These are phyloP conservation scores for Takashimella tepidaria DNA, from an alignment of 1,284 basidiomycete genomes.

Conservation along the genomic window DNA sequence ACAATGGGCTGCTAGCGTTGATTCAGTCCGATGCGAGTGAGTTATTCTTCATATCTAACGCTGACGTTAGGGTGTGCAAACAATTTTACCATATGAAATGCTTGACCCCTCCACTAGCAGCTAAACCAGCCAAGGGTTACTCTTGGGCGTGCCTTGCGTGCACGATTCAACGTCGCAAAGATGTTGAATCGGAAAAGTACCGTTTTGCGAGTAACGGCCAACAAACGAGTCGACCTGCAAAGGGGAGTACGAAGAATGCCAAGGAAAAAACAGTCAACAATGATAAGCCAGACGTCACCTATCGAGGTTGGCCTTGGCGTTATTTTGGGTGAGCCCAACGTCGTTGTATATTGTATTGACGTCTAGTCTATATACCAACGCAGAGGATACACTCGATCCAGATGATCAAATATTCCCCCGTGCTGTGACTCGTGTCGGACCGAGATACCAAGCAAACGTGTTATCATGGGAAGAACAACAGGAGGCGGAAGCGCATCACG, in stretches of 20 bases:
- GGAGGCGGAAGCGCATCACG: slow-evolving; percentile 19
- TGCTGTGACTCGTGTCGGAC: slow-evolving; percentile 77
- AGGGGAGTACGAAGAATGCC: slow-evolving; percentile 56
- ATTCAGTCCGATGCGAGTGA: slow-evolving; percentile 84
- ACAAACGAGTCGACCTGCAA: slow-evolving; percentile 33
- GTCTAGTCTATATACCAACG: slow-evolving; percentile 74
- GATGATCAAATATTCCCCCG: slow-evolving; percentile 94
- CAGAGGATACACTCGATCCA: slow-evolving; percentile 85
- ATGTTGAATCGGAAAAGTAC: slow-evolving; percentile 66
- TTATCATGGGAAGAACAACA: slow-evolving; percentile 44
- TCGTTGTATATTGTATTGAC: slow-evolving; percentile 12
- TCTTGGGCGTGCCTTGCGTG: slow-evolving; percentile 97
- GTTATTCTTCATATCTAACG: slow-evolving; percentile 14
- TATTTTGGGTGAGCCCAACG: slow-evolving; percentile 76
- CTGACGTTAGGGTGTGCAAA: slow-evolving; percentile 62
- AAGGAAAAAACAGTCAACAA: slow-evolving; percentile 53
- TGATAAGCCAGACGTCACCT: slow-evolving; percentile 71
- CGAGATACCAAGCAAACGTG: slow-evolving; percentile 70
- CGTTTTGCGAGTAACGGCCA: slow-evolving; percentile 54
- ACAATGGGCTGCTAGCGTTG: slow-evolving; percentile 70
- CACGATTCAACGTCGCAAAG: slow-evolving; percentile 78
- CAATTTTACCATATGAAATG: slow-evolving; percentile 93
- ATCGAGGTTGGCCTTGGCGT: slow-evolving; percentile 76
- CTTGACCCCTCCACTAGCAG: slow-evolving; percentile 85
- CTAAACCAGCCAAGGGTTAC: slow-evolving; percentile 93